Percentiles rank a stretch among this genome's conserved stretches.
Conservation (phyloP, 2,329 filamentous ascomycete genomes). For the Hymenoscyphus repandus region DNA sequence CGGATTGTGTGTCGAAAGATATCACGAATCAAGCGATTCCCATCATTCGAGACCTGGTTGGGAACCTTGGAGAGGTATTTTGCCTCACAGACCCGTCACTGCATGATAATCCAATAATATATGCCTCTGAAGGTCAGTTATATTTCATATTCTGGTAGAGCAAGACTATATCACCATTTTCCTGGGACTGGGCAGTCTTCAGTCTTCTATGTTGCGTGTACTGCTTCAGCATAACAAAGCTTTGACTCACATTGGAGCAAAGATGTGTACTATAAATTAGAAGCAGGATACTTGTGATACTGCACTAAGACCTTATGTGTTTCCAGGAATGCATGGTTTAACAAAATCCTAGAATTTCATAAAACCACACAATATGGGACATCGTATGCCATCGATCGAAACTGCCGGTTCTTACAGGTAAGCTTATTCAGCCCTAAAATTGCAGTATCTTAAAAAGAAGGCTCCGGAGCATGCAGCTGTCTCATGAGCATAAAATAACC, state of each 20-base stretch:
- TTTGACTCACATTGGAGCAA: no score
- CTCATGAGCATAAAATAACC: no score
- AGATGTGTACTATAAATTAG: no score
- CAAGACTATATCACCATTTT: no score
- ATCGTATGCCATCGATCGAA: constrained; percentile 65
- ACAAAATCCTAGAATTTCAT: constrained; percentile 54
- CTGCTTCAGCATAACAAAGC: no score
- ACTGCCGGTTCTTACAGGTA: constrained; percentile 65
- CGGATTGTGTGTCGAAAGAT: constrained; percentile 57
- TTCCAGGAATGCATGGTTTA: background rate
- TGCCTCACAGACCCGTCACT: constrained; percentile 68
- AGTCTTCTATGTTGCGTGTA: no score
- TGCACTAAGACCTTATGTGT: background rate
- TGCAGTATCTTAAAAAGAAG: no score
- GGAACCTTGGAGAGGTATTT: constrained; percentile 70
- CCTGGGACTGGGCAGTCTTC: no score
- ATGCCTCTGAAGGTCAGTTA: constrained; percentile 61
- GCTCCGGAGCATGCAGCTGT: no score
- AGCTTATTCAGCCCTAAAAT: no score
- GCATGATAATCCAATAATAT: constrained; percentile 68
- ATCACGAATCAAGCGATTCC: constrained; percentile 62
- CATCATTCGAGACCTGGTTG: constrained; percentile 60
- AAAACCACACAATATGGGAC: constrained; percentile 69
- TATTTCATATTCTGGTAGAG: background rate
- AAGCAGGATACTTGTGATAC: no score